Evolutionary conservation across 1,284 basidiomycete species (phyloP).

Genomic region (Trichosporon sp.): DNA sequence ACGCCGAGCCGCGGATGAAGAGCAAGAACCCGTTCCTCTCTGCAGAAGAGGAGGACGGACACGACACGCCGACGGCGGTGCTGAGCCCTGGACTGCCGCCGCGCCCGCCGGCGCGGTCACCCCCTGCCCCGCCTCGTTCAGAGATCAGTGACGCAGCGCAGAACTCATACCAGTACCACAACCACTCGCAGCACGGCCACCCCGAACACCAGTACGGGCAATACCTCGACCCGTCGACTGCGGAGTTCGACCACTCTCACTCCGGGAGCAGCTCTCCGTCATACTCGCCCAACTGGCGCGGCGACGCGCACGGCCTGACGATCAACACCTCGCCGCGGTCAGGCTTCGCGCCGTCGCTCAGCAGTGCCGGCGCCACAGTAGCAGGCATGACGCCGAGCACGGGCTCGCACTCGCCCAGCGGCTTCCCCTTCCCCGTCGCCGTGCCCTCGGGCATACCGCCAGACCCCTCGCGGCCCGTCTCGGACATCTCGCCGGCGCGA

Average conservation of each 20-base stretch:
- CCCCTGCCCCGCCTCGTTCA: neutral
- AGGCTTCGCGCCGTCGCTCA: neutral
- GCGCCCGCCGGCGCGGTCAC: neutral
- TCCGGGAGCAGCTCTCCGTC: neutral
- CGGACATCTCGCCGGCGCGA: neutral
- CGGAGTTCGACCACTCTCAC: neutral
- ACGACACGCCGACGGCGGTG: constrained; percentile 41
- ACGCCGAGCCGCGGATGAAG: constrained; percentile 17
- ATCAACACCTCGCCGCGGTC: neutral
- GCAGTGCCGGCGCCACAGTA: neutral
- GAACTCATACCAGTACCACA: neutral
- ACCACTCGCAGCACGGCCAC: neutral
- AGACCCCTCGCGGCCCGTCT: neutral
- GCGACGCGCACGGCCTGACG: neutral
- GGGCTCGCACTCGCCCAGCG: neutral
- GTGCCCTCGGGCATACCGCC: neutral
- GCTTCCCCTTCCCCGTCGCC: neutral
- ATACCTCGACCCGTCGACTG: neutral
- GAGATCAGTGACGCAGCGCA: neutral
- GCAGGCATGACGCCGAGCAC: neutral
- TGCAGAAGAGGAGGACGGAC: constrained; percentile 68
- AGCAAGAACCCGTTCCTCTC: constrained; percentile 51
- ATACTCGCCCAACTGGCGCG: neutral
- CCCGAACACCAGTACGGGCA: neutral
- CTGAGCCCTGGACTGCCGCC: neutral